Evolutionary conservation across 257 asterid species (phyloP), one percentile per base, ranked within the genome.

Genomic region (Misopates orontium): DNA sequence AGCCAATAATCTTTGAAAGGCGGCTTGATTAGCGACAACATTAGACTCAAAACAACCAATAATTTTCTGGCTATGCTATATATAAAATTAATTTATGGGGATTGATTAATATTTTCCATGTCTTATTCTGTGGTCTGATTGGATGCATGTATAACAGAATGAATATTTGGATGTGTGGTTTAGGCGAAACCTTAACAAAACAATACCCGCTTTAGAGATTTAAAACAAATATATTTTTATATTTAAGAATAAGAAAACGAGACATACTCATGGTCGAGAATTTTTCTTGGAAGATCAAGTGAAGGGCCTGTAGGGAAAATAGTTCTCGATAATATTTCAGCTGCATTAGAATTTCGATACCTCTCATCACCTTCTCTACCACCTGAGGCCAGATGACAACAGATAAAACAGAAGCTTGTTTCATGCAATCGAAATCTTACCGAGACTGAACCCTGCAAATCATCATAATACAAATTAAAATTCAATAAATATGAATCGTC

Each of bases 401-500:
- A 80, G 63, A 82, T 88, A 50, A 85, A 85, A 55, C 91, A 82
- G 59, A 85, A 80, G 77, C 85, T 82, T 70, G 88, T 85, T 64
- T 71, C 77, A n/a, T 80, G 77, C 75, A 82, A 49, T 73, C 74
- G 66, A 68, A 85, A 82, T 72, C 91, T 80, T 71, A 78, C 73
- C 62, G 87, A 85, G 75, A 82, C 86, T 60, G 91, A 79, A 61
- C 88, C 88, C 91, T 85, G 85, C 84, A 72, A 71, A 75, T 68
- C 42, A 36, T 36, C 10, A 36, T 16, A 13, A 10, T 10, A 42
- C 9, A 10, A n/a, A n/a, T n/a, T n/a, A n/a, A n/a, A n/a, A n/a
- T n/a, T n/a, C n/a, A n/a, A n/a, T n/a, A n/a, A n/a, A n/a, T n/a
- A n/a, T n/a, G n/a, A n/a, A n/a, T n/a, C n/a, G n/a, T n/a, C n/a